Base-by-base conservation (phyloP, 495 filamentous ascomycete genomes). In the Aspergillus hancockii region DNA sequence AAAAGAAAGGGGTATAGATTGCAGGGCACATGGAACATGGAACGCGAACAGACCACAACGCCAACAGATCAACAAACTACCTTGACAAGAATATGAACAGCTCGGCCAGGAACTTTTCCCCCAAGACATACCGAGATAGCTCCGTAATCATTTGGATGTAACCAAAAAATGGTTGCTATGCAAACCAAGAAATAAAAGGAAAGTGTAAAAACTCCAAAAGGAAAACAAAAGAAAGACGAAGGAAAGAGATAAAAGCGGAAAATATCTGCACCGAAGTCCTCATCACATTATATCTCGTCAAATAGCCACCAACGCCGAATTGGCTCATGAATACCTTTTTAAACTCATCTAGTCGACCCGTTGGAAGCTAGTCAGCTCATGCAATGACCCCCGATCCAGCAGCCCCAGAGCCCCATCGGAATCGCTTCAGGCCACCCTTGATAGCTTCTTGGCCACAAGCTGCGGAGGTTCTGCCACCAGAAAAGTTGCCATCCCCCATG, bases 361-460 rank as follows among this genome's bases (percentile, higher is more conserved):
- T n/a, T 18, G 3, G 3, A n/a, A n/a, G 16, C 38, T 3, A 3
- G 3, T 3, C 38, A 32, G 18, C 8, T 64, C 45, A 64, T 46
- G 70, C 74, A 59, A 78, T 64, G 49, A 74, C 71, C 3, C 73
- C 69, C 16, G 74, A 74, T 21, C 69, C 75, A 32, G 75, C 62
- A 8, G 70, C 69, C 21, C 71, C 71, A 22, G 75, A 66, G 1
- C 76, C 71, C 77, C 77, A 79, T 16, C 74, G 73, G 7, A 79
- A 63, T n/a, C 75, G 72, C 62, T 70, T 77, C 10, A 79, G 67
- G 1, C 77, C 66, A 8, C 75, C 77, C 22, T 70, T 68, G 22
- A 79, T 73, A 1, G 77, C 77, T 64, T 79, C 75, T 50, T 74
- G 75, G 1, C 77, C 74, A 55, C 77, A 79, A 1, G 65, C 66